A percentile compares a stretch with the other conserved stretches of the same genome.
These are phyloP conservation scores for Colletotrichum kahawae DNA, from an alignment of 2,329 filamentous ascomycete genomes.

Conservation along the genomic window DNA sequence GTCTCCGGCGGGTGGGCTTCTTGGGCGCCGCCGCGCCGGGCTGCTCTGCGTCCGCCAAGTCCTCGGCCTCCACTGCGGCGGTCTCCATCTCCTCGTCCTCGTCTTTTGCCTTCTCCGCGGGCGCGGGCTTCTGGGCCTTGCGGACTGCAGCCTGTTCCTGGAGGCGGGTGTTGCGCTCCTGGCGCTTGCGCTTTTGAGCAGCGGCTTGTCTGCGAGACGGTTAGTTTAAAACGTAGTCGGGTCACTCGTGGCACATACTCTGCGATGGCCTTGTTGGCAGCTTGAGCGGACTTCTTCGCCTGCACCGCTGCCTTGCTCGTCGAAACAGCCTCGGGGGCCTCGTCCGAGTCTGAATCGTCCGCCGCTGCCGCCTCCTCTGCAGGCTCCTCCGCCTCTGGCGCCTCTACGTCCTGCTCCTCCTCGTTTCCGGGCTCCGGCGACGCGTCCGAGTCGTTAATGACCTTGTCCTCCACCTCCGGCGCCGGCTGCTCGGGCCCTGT, in stretches of 20 bases:
- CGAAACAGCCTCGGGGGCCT: conserved; percentile 65
- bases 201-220: conserved; percentile 50
- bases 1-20: conserved; percentile 26
- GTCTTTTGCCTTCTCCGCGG: conserved; percentile 4
- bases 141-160: conserved; percentile 60
- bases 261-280: conserved; percentile 53
- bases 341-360: conserved; percentile 55
- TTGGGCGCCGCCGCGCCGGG: conserved; percentile 23
- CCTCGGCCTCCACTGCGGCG: conserved; percentile 22
- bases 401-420: conserved; percentile 4
- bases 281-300: conserved; percentile 49
- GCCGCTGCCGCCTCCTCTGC: conserved; percentile 35
- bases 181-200: conserved; percentile 58
- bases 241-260: conserved; percentile 43
- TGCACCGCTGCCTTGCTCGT: conserved; percentile 52
- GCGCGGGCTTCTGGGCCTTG: conserved; percentile 35
- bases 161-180: conserved; percentile 57
- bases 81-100: conserved; percentile 7
- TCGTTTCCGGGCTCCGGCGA: neutral
- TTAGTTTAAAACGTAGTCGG: neutral
- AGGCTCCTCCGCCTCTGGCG: conserved; percentile 26
- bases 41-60: conserved; percentile 23
- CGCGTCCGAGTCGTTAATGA: conserved; percentile 17
- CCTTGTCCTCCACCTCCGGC: conserved; percentile 20
- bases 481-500: conserved; percentile 19